Evolutionary conservation across 176 grass and related monocot species (phyloP).

Genomic region (Musa acuminata): DNA sequence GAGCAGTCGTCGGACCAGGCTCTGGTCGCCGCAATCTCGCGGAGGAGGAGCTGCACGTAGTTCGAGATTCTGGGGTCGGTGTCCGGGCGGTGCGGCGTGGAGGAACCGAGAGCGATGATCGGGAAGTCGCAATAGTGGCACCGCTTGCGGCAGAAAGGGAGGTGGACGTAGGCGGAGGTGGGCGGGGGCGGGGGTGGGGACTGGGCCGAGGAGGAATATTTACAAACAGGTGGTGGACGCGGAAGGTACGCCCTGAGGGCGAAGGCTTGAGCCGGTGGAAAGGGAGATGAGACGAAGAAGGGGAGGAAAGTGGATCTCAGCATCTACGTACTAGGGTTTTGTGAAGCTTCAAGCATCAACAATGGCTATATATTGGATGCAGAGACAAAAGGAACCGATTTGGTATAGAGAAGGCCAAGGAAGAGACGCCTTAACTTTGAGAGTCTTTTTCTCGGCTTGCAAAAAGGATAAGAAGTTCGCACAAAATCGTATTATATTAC

Average conservation of each 20-base stretch:
- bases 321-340: constrained; percentile 20
- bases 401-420: too few relatives aligned
- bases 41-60: constrained; percentile 63
- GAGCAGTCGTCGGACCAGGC: constrained; percentile 25
- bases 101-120: constrained; percentile 65
- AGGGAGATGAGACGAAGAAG: constrained; percentile 18
- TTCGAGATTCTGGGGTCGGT: constrained; percentile 64
- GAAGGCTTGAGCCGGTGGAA: not conserved
- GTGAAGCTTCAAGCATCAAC: too few relatives aligned
- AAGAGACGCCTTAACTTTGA: too few relatives aligned
- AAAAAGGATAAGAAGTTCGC: too few relatives aligned
- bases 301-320: constrained; percentile 41
- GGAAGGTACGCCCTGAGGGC: not conserved
- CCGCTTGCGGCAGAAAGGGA: constrained; percentile 79
- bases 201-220: constrained; percentile 31
- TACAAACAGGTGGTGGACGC: constrained; percentile 49
- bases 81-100: constrained; percentile 12
- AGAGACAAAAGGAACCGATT: too few relatives aligned
- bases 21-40: constrained; percentile 51
- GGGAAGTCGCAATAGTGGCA: constrained; percentile 95
- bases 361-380: too few relatives aligned
- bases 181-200: constrained; percentile 12
- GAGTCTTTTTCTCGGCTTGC: too few relatives aligned
- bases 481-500: too few relatives aligned
- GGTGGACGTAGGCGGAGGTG: constrained; percentile 67